These are phyloP conservation scores for Pythium biforme DNA, from an alignment of 352 stramenopile genomes.

Conservation along the genomic window DNA sequence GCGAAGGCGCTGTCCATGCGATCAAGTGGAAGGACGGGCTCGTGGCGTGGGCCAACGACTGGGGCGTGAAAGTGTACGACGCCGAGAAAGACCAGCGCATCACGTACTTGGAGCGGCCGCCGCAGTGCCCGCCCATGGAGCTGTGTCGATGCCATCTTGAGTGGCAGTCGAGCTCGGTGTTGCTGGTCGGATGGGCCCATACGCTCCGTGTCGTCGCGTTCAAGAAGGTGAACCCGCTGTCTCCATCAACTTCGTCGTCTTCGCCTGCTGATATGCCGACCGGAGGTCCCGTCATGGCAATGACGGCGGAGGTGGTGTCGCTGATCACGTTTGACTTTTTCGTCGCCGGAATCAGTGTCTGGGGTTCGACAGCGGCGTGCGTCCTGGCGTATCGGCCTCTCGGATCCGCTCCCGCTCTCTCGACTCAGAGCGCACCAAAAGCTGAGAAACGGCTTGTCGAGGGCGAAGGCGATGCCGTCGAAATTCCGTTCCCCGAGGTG, in stretches of 20 bases:
- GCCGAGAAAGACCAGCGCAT: conserved; percentile 68
- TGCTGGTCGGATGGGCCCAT: conserved; percentile 77
- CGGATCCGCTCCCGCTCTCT: conserved; percentile 33
- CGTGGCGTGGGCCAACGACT: conserved; percentile 84
- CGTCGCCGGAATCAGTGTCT: conserved; percentile 69
- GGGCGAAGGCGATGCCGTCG: conserved; percentile 63
- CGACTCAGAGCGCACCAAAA: conserved; percentile 14
- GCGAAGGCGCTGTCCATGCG: conserved; percentile 72
- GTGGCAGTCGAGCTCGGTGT: conserved; percentile 55
- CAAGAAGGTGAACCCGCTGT: conserved; percentile 43
- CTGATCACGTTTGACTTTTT: conserved; percentile 86
- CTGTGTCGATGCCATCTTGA: conserved; percentile 78
- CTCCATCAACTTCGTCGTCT: conserved; percentile 33
- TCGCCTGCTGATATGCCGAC: conserved; percentile 10
- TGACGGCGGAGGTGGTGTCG: conserved; percentile 69
- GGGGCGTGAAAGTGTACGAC: conserved; percentile 86
- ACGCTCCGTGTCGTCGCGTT: conserved; percentile 81
- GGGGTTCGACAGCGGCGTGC: conserved; percentile 53
- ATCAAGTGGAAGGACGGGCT: conserved; percentile 82
- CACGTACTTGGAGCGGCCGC: conserved; percentile 80
- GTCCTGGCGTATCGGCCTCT: conserved; percentile 73
- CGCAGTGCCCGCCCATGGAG: conserved; percentile 80
- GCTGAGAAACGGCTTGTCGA: conserved; percentile 51
- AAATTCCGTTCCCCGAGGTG: conserved; percentile 81
- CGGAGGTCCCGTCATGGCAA: conserved; percentile 27